These are phyloP conservation scores for Polychaeton citri DNA, from an alignment of 2,329 filamentous ascomycete species.

Conservation along the genomic window DNA sequence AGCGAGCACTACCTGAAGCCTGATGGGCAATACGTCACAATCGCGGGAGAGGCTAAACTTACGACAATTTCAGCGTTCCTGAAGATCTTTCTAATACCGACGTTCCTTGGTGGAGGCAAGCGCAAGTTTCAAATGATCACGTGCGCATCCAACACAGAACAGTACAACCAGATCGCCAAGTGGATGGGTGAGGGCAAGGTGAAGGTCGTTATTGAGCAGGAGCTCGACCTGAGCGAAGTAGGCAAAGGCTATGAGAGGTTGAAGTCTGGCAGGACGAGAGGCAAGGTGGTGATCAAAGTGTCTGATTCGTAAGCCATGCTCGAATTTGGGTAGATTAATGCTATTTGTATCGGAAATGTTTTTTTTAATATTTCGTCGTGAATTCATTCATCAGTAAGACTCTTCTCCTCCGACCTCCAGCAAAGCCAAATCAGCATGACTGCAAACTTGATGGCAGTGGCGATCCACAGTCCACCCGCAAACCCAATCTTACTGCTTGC, in stretches of 20 bases:
- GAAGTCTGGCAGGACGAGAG: constrained; percentile 41
- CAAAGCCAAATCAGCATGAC: constrained; percentile 25
- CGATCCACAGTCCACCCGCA: constrained; percentile 34
- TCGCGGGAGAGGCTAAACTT: constrained; percentile 28
- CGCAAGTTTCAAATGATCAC: constrained; percentile 28
- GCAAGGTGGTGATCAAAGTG: constrained; percentile 42
- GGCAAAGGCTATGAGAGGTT: constrained; percentile 45
- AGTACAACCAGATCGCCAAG: constrained; percentile 37
- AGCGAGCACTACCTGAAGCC: constrained; percentile 38
- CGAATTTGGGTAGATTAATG: no score
- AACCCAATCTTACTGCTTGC: constrained; percentile 38
- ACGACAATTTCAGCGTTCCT: constrained; percentile 19
- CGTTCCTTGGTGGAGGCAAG: constrained; percentile 39
- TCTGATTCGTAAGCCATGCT: constrained; percentile 3
- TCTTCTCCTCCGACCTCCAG: constrained; percentile 21
- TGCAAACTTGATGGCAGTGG: constrained; percentile 21
- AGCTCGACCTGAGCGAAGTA: constrained; percentile 43
- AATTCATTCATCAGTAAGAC: no score
- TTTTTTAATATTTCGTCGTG: no score
- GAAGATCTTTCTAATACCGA: constrained; percentile 30
- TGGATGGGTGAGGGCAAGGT: constrained; percentile 49
- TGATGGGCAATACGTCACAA: constrained; percentile 39
- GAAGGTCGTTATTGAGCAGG: constrained; percentile 41
- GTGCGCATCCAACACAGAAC: constrained; percentile 26
- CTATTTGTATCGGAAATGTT: no score